phyloP scores from a whole-genome alignment of 768 basidiomycete genomes.

The Pleurotus eryngii region DNA sequence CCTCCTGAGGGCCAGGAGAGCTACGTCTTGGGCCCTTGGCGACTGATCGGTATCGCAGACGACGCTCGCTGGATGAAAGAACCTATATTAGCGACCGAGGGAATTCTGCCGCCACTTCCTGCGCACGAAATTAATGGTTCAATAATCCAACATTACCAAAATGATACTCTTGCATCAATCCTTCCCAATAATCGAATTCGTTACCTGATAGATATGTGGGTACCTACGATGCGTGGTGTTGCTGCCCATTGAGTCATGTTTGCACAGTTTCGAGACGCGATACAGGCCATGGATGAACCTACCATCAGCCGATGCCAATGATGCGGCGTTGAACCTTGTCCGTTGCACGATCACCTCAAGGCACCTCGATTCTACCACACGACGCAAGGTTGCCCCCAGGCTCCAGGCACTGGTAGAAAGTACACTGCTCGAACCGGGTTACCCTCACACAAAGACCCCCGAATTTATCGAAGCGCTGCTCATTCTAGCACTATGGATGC shows the following conservation, averaged over 20 bases:
- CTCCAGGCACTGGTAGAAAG: constrained; percentile 40
- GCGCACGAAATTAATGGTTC: background rate
- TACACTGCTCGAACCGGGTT: constrained; percentile 34
- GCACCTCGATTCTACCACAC: constrained; percentile 34
- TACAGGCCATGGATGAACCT: constrained; percentile 44
- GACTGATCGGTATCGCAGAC: constrained; percentile 31
- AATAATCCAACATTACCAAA: background rate
- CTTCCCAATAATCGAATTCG: constrained; percentile 30
- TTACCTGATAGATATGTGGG: constrained; percentile 34
- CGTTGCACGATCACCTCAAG: constrained; percentile 45
- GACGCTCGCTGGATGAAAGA: constrained; percentile 41
- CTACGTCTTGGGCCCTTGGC: constrained; percentile 27
- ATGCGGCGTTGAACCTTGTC: constrained; percentile 37
- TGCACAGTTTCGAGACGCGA: constrained; percentile 35
- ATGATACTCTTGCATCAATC: constrained; percentile 22
- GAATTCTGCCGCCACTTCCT: constrained; percentile 20
- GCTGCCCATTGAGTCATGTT: background rate
- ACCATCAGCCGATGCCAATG: constrained; percentile 24
- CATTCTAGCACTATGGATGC: constrained; percentile 42
- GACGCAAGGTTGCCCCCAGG: constrained; percentile 32
- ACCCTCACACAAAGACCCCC: constrained; percentile 34
- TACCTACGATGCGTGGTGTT: background rate
- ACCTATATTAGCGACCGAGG: constrained; percentile 45
- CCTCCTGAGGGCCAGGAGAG: too few relatives aligned
- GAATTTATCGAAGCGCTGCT: constrained; percentile 39